phyloP scores from a whole-genome alignment of 257 asterid species.

The Leonotis leonurus region DNA sequence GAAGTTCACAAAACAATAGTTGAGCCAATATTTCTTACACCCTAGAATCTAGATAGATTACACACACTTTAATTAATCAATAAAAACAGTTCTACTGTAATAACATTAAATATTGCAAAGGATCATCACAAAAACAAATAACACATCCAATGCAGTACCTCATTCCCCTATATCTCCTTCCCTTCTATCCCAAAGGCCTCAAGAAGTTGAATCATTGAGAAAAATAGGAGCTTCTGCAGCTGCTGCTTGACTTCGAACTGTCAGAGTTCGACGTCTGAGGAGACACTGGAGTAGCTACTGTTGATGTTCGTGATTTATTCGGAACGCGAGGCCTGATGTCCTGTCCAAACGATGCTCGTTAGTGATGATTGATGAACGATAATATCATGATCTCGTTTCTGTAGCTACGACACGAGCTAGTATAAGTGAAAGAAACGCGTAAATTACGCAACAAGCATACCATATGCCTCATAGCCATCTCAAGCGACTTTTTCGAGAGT shows the following conservation, averaged over 20 bases:
- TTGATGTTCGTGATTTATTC: slow-evolving; percentile 27
- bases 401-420: not conserved
- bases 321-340: slow-evolving; percentile 52
- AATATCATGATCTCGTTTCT: not conserved
- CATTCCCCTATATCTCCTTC: not conserved
- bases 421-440: not conserved
- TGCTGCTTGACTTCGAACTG: slow-evolving; percentile 35
- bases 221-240: slow-evolving; percentile 19
- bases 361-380: not conserved
- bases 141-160: slow-evolving; percentile 60
- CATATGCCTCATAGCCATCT: slow-evolving; percentile 94
- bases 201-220: slow-evolving; percentile 11
- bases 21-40: slow-evolving; percentile 5
- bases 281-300: slow-evolving; percentile 32
- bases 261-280: slow-evolving; percentile 39
- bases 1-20: not conserved
- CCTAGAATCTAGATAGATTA: not conserved
- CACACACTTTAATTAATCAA: slow-evolving; percentile 17
- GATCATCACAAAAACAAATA: slow-evolving; percentile 43
- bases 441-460: too few species aligned
- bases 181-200: not conserved
- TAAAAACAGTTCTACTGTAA: slow-evolving; percentile 7
- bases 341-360: slow-evolving; percentile 26
- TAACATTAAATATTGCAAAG: slow-evolving; percentile 44
- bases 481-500: slow-evolving; percentile 68